Evolutionary conservation across 2,329 filamentous ascomycete species (phyloP).

Genomic region (Kalaharituber pfeilii): DNA sequence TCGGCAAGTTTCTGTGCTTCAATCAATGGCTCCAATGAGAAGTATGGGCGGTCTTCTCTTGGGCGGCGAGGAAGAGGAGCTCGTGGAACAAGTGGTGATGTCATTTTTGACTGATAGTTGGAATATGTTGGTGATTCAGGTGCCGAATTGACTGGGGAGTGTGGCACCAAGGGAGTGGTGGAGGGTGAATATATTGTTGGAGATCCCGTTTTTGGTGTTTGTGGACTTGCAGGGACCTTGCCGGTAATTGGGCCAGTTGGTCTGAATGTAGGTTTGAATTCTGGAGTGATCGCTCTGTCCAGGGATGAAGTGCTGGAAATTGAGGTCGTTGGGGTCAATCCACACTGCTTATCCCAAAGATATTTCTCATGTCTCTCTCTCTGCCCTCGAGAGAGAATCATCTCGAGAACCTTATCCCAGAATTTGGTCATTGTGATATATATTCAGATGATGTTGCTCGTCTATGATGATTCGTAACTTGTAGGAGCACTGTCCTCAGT

Average conservation of each 20-base stretch:
- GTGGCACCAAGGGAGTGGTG: slow-evolving; percentile 12
- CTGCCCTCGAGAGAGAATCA: slow-evolving; percentile 16
- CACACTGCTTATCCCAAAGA: slow-evolving; percentile 14
- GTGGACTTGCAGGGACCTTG: slow-evolving; percentile 10
- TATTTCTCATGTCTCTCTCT: slow-evolving; percentile 15
- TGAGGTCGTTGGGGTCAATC: slow-evolving; percentile 7
- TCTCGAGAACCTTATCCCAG: slow-evolving; percentile 15
- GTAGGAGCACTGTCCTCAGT: neutral
- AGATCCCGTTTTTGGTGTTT: slow-evolving; percentile 5
- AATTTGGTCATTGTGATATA: slow-evolving; percentile 6
- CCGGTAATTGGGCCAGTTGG: slow-evolving; percentile 5
- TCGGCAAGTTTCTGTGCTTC: slow-evolving; percentile 4
- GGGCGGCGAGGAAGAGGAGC: slow-evolving; percentile 16
- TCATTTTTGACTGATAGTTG: neutral
- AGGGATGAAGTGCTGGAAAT: neutral
- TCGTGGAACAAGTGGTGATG: slow-evolving; percentile 5
- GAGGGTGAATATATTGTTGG: slow-evolving; percentile 15
- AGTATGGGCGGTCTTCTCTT: neutral
- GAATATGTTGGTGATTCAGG: neutral
- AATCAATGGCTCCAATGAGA: slow-evolving; percentile 17
- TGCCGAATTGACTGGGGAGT: neutral
- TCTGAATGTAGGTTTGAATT: slow-evolving; percentile 1
- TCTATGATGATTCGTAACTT: no score
- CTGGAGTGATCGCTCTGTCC: slow-evolving; percentile 4
- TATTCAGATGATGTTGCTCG: no score